These are phyloP conservation scores for Fusarium longipes DNA, from an alignment of 2,329 filamentous ascomycete genomes.

Conservation along the genomic window DNA sequence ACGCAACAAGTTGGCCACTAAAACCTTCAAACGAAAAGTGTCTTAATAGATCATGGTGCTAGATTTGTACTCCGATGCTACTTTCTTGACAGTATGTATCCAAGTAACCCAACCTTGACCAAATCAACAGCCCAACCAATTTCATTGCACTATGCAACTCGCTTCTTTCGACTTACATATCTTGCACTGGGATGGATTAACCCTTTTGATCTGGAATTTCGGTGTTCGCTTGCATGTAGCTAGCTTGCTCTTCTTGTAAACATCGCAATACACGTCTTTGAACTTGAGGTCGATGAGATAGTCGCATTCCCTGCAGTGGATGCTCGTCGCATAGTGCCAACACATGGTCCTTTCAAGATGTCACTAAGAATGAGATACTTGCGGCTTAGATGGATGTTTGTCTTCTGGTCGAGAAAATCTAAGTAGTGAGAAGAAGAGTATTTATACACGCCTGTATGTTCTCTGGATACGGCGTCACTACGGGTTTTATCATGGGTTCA, in stretches of 20 bases:
- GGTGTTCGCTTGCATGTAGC: not conserved
- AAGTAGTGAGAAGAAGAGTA: not conserved
- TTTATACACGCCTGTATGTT: not conserved
- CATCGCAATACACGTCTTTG: not conserved
- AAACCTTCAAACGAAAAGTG: no score
- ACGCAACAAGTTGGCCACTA: no score
- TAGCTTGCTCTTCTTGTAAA: not conserved
- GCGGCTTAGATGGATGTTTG: not conserved
- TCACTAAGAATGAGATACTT: not conserved
- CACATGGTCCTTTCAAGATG: constrained; percentile 13
- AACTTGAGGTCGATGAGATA: not conserved
- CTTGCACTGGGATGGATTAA: not conserved
- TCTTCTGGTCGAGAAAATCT: no score
- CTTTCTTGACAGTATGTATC: no score
- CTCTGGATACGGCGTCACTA: not conserved
- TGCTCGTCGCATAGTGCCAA: not conserved
- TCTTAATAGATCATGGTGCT: no score
- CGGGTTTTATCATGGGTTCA: not conserved
- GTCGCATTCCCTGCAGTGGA: constrained; percentile 4
- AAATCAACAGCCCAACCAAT: not conserved
- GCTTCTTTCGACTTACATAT: not conserved
- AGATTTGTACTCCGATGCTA: no score
- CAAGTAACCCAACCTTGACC: rapidly evolving
- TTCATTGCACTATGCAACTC: no score
- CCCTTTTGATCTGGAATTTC: not conserved